Conservation (phyloP, 2,329 filamentous ascomycete genomes). For the Alternaria tenuissima region DNA sequence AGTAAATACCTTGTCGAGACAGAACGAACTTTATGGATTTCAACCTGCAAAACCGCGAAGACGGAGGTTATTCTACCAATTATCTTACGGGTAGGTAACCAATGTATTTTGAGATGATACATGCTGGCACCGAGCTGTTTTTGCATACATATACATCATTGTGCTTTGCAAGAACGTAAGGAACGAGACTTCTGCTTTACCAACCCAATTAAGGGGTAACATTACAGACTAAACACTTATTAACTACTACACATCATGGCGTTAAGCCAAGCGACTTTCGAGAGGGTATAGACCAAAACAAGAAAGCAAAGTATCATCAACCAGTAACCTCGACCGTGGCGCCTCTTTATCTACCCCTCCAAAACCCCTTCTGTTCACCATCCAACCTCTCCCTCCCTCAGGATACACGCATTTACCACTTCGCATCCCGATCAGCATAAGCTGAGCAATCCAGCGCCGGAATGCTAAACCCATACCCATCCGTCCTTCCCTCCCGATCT, state of each 20-base stretch:
- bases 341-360: not conserved
- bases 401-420: slow-evolving; percentile 20
- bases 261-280: not conserved
- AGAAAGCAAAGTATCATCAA: not conserved
- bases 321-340: not conserved
- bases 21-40: not conserved
- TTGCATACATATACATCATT: not conserved
- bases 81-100: not conserved
- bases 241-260: not conserved
- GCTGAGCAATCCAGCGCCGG: slow-evolving; percentile 50
- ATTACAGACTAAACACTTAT: slow-evolving; percentile 1
- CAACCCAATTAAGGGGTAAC: not conserved
- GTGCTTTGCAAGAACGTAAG: not conserved
- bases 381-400: not conserved
- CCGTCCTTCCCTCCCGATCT: slow-evolving; percentile 55
- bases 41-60: not conserved
- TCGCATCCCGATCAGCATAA: slow-evolving; percentile 17
- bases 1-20: not conserved
- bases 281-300: slow-evolving; percentile 9
- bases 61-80: not conserved
- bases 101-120: not conserved
- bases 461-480: slow-evolving; percentile 61
- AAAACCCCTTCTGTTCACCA: not conserved
- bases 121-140: not conserved
- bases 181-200: not conserved